Evolutionary conservation across 1,284 basidiomycete genomes (phyloP).

Genomic region (Thecaphora frezii): DNA sequence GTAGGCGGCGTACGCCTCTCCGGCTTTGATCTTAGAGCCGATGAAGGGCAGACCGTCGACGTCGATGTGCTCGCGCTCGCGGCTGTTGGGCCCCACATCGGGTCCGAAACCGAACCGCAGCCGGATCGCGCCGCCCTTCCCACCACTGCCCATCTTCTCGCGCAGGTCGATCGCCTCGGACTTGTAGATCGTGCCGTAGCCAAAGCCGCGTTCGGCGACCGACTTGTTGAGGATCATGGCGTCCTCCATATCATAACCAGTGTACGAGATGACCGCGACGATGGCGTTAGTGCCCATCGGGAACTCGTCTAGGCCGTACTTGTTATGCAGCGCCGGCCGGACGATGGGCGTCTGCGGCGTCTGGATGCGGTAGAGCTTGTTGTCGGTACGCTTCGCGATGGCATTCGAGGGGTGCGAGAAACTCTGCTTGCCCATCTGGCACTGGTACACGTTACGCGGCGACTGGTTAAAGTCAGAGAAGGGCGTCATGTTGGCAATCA

Average conservation of each 20-base stretch:
- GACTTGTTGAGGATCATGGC: constrained; percentile 99
- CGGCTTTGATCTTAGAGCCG: constrained; percentile 72
- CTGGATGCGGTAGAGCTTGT: constrained; percentile 96
- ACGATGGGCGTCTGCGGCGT: constrained; percentile 93
- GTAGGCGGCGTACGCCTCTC: constrained; percentile 76
- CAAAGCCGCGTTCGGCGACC: constrained; percentile 95
- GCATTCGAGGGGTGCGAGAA: constrained; percentile 98
- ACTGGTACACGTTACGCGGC: constrained; percentile 69
- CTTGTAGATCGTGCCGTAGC: constrained; percentile 95
- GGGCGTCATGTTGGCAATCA: constrained; percentile 68
- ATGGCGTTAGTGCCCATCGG: constrained; percentile 98
- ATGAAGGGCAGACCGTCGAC: constrained; percentile 81
- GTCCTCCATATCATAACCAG: constrained; percentile 99
- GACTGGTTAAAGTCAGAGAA: constrained; percentile 90
- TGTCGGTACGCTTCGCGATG: constrained; percentile 87
- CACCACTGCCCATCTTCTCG: constrained; percentile 68
- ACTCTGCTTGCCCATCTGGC: constrained; percentile 98
- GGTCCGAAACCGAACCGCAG: constrained; percentile 80
- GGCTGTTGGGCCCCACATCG: constrained; percentile 38
- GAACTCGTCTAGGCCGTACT: constrained; percentile 98
- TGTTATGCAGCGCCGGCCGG: constrained; percentile 85
- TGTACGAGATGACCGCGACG: constrained; percentile 99
- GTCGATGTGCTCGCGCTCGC: constrained; percentile 68
- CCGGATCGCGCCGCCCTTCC: constrained; percentile 57
- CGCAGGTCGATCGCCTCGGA: constrained; percentile 87